phyloP scores from a whole-genome alignment of 345 rosid genomes.

The Citrus glauca region DNA sequence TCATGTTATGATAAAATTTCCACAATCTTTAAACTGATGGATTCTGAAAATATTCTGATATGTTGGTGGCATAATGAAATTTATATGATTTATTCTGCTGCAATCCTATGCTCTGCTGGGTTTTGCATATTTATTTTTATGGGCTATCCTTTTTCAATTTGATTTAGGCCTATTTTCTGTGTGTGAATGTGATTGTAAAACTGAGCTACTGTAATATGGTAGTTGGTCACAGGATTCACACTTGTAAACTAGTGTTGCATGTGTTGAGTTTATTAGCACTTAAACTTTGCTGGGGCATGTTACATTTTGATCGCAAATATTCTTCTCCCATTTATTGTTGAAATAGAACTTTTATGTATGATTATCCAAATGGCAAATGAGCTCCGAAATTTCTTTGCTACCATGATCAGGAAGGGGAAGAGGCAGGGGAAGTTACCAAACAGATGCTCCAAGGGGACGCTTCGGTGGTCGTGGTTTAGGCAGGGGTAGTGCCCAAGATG shows the following conservation, averaged over 20 bases:
- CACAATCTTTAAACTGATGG: not conserved
- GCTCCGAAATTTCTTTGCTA: not conserved
- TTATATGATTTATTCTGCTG: not conserved
- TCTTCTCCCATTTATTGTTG: not conserved
- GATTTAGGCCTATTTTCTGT: not conserved
- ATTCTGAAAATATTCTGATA: not conserved
- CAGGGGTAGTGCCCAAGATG: slow-evolving; percentile 64
- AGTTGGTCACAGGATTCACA: not conserved
- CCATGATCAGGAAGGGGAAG: slow-evolving; percentile 61
- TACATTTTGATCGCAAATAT: not conserved
- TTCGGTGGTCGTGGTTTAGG: slow-evolving; percentile 53
- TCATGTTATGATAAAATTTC: not conserved
- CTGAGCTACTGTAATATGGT: not conserved
- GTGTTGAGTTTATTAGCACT: not conserved
- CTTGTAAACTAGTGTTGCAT: not conserved
- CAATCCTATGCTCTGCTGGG: not conserved
- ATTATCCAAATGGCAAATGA: not conserved
- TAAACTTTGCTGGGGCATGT: not conserved
- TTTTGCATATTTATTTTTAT: not conserved
- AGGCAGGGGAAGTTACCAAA: slow-evolving; percentile 65
- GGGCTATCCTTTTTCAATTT: not conserved
- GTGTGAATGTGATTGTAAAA: not conserved
- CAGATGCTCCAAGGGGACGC: slow-evolving; percentile 68
- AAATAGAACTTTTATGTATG: not conserved
- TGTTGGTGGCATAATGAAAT: not conserved